These are phyloP conservation scores for Phytopythium vexans DNA, from an alignment of 352 stramenopile species.

Conservation along the genomic window DNA sequence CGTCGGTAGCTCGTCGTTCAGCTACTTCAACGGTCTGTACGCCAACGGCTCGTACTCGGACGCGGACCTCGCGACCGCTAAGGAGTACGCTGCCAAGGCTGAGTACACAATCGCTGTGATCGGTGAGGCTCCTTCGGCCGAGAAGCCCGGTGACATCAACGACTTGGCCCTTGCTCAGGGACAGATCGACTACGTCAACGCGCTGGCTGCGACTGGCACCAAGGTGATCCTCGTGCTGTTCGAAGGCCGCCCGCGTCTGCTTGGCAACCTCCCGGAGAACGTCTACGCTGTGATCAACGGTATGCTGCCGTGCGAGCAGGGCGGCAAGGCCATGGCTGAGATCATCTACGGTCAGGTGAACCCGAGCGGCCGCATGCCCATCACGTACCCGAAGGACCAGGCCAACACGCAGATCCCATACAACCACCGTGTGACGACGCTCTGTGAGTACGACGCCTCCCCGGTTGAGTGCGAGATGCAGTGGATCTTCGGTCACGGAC, in stretches of 20 bases:
- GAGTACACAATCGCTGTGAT: constrained; percentile 55
- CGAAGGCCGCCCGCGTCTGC: constrained; percentile 52
- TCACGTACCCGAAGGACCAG: too few species aligned
- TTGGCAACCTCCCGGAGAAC: constrained; percentile 26
- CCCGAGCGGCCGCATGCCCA: constrained; percentile 58
- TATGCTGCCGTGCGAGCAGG: constrained; percentile 59
- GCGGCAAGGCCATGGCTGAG: constrained; percentile 68
- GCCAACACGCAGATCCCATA: constrained; percentile 30
- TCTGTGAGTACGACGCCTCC: too few species aligned
- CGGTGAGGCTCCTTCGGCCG: constrained; percentile 59
- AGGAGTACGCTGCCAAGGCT: constrained; percentile 15
- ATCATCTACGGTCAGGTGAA: constrained; percentile 61
- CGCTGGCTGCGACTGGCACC: constrained; percentile 36
- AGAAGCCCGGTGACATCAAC: constrained; percentile 74
- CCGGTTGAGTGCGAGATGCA: constrained; percentile 60
- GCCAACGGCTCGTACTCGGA: constrained; percentile 42
- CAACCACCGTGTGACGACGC: constrained; percentile 54
- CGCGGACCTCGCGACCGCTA: constrained; percentile 6
- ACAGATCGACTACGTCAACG: constrained; percentile 54
- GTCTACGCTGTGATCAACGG: constrained; percentile 63
- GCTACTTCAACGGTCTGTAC: constrained; percentile 51
- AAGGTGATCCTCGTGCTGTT: constrained; percentile 66
- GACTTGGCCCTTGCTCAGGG: constrained; percentile 47
- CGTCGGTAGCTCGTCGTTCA: constrained; percentile 3
- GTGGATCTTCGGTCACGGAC: constrained; percentile 48